Percentiles rank a stretch among this genome's conserved stretches.
These are phyloP conservation scores for Xylariaceae sp. DNA, from an alignment of 2,329 filamentous ascomycete species.

Conservation along the genomic window DNA sequence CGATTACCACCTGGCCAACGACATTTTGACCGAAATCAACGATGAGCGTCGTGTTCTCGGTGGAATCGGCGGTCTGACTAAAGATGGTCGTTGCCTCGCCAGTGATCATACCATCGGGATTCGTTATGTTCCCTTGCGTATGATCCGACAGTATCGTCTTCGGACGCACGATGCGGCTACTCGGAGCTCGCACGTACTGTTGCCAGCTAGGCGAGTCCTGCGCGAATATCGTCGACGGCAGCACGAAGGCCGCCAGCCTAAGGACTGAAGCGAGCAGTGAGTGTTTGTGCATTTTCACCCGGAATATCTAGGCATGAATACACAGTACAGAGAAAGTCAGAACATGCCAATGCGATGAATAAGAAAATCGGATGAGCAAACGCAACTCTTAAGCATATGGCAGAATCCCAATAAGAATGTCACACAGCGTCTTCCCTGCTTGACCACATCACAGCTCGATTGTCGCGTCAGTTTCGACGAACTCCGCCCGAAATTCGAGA, in stretches of 20 bases:
- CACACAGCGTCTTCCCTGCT: too few relatives aligned
- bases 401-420: too few relatives aligned
- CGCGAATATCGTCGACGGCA: conserved; percentile 4
- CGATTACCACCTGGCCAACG: conserved; percentile 42
- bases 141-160: conserved; percentile 31
- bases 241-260: conserved; percentile 4
- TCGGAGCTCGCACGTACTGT: conserved; percentile 39
- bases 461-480: too few relatives aligned
- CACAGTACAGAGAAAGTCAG: background rate
- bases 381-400: too few relatives aligned
- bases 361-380: too few relatives aligned
- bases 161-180: conserved; percentile 32
- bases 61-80: conserved; percentile 16
- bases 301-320: background rate
- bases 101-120: conserved; percentile 34
- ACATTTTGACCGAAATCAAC: conserved; percentile 51
- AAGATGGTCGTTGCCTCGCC: conserved; percentile 31
- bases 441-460: too few relatives aligned
- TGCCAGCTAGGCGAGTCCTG: conserved; percentile 34
- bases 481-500: too few relatives aligned
- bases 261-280: conserved; percentile 2
- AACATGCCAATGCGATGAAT: too few relatives aligned
- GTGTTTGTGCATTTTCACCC: conserved; percentile 1
- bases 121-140: conserved; percentile 38
- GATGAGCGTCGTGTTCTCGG: conserved; percentile 38